Conservation (phyloP, 2,329 filamentous ascomycete species). For the Cryphonectria radicalis region DNA sequence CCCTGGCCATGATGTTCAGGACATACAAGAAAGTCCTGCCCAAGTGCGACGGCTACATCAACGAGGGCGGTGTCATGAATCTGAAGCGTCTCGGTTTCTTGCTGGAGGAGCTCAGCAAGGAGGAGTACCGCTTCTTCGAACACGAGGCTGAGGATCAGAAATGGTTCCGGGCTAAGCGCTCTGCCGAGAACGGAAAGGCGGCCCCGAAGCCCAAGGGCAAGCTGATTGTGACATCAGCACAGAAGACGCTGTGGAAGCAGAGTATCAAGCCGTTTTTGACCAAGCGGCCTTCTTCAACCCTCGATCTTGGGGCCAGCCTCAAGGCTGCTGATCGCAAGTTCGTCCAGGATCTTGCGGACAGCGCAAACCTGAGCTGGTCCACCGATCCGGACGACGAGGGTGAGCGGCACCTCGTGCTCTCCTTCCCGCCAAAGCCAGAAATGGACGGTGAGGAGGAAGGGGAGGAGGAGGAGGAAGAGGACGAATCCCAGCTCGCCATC, state of each 20-base stretch:
- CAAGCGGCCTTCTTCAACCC: conserved; percentile 63
- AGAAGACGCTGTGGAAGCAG: conserved; percentile 80
- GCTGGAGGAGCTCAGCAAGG: conserved; percentile 81
- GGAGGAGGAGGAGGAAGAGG: conserved; percentile 76
- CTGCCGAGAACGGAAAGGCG: conserved; percentile 71
- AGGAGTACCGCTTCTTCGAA: conserved; percentile 93
- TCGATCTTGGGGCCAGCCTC: conserved; percentile 75
- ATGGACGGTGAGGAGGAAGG: conserved; percentile 62
- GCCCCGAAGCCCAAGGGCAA: conserved; percentile 59
- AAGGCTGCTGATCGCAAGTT: conserved; percentile 91
- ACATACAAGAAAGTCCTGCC: conserved; percentile 92
- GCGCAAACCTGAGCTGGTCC: conserved; percentile 60
- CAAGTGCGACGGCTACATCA: conserved; percentile 90
- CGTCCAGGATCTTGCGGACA: conserved; percentile 80
- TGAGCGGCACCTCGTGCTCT: conserved; percentile 55
- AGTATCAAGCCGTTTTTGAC: conserved; percentile 82
- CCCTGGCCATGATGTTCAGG: conserved; percentile 94
- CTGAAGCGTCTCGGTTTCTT: conserved; percentile 77
- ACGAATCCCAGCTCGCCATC: conserved; percentile 82
- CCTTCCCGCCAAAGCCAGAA: conserved; percentile 49
- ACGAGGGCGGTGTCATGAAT: conserved; percentile 92
- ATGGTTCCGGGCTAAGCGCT: conserved; percentile 89
- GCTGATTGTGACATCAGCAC: conserved; percentile 75
- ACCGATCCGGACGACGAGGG: conserved; percentile 62
- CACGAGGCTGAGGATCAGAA: conserved; percentile 83